Evolutionary conservation across 768 basidiomycete genomes (phyloP), one percentile per base, ranked within the genome.

Genomic region (Panus rudis): DNA sequence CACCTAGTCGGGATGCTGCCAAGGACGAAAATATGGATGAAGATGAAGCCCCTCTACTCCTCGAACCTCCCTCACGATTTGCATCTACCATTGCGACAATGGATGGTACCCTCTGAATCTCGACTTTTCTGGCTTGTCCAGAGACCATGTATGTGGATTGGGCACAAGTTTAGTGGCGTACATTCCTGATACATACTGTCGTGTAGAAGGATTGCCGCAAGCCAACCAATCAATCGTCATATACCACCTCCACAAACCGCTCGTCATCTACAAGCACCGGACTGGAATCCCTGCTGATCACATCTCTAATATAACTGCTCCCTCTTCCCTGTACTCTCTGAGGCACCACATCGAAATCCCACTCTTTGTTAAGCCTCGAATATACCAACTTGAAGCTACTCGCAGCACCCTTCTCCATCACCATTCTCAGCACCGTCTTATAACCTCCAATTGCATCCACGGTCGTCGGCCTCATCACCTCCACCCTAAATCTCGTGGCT

Each of bases 341-440:
- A 35, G 54, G 54, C 20, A 66, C 56, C 20, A 60, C 56, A 44
- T 81, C 80, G 54, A 86, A 56, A 38, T 76, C 76, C 92, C 91
- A 96, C 17, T 78, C 73, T 23, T 71, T 66, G 47, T 73, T 69
- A 43, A 96, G 59, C 31, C 78, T 71, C 47, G 70, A 76, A 58
- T 76, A 87, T 22, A 91, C 68, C 39, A 76, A 71, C 62, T 81
- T 85, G 68, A 96, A 90, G 22, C 76, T 81, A 19, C 88, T 87
- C 32, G 79, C 68, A 14, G 92, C 83, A 4, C 94, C 94, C 61
- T 82, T 92, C 67, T 96, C 92, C 51, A 88, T 82, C 12, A 87
- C 70, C 39, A 94, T 58, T 14, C 73, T 68, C 51, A 94, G 61
- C 27, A 70, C 68, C 11, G 84, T 77, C 47, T 71, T 66, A 64